Evolutionary conservation across 2,329 filamentous ascomycete genomes (phyloP), one percentile per base, ranked within the genome.

Genomic region (Tolypocladium endophyticum): DNA sequence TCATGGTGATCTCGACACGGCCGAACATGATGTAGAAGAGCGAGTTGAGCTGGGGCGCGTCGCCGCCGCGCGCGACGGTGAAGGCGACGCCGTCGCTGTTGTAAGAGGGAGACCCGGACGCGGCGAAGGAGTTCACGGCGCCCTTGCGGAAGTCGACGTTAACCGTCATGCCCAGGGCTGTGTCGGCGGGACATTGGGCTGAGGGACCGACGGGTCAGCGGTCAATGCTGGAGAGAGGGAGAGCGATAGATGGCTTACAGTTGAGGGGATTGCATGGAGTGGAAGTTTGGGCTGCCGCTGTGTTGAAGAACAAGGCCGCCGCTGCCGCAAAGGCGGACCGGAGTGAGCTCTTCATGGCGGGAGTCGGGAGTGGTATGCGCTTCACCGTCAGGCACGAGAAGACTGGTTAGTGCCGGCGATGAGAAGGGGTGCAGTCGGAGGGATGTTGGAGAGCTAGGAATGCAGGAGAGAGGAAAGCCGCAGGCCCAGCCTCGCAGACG

Each of bases 1-100:
- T 92, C 78, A 97, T 82, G 38, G 85, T 87, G 65, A 92, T 84
- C 65, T 96, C 89, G 70, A 97, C 89, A 64, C 87, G 89, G 65
- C 94, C 94, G 72, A 97, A 99, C 94, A 99, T 97, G 77, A 99
- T 96, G 80, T 97, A 97, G 84, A 96, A 97, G 68, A 94, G 85
- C 62, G 92, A 96, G 64, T 83, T 82, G 62, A 99, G 84, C 72
- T 93, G 88, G 0, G 94, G 94, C 3, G 91, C 84, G 70, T 99
- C 90, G 60, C 93, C 92, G 57, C 86, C 81, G 69, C 86, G 78
- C 58, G 84, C 75, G 58, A 99, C 87, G 33, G 90, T 92, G 72
- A 99, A 95, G 20, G 83, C 84, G 33, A 83, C 92, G 61, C 94
- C 94, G 70, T 92, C 83, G 33, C 79, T 79, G 71, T 81, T 83